phyloP scores from a whole-genome alignment of 177 flowering plant species.

The Vitis hybrid region DNA sequence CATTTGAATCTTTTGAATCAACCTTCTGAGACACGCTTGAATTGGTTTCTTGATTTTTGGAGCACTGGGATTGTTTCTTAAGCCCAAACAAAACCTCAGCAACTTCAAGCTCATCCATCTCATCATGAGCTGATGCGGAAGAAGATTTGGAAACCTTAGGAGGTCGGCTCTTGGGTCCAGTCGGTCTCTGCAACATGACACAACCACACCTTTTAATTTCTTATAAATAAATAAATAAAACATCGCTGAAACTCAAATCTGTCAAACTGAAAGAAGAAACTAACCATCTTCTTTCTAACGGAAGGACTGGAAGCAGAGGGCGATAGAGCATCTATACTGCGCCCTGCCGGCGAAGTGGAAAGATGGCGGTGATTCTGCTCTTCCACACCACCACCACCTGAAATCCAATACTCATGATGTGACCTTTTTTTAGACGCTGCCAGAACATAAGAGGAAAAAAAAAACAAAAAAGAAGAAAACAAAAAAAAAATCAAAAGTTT shows the following conservation, averaged over 20 bases:
- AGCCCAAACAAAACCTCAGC: constrained; percentile 41
- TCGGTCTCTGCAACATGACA: constrained; percentile 19
- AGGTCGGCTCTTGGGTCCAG: constrained; percentile 11
- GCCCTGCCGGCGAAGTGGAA: constrained; percentile 19
- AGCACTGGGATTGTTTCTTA: constrained; percentile 32
- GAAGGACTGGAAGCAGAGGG: constrained; percentile 20
- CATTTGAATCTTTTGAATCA: constrained; percentile 10
- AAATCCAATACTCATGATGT: constrained; percentile 19
- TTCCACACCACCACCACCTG: constrained; percentile 18
- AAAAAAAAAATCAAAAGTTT: neutral
- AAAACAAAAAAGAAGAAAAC: neutral
- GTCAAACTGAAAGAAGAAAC: neutral
- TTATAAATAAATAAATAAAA: neutral
- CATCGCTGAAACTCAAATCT: neutral
- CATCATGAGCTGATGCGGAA: constrained; percentile 18
- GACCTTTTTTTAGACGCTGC: constrained; percentile 36
- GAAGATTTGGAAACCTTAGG: constrained; percentile 9
- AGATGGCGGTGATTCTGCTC: constrained; percentile 13
- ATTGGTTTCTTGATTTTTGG: constrained; percentile 14
- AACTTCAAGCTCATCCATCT: constrained; percentile 41
- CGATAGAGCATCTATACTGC: constrained; percentile 13
- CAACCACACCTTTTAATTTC: neutral
- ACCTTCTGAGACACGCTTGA: neutral
- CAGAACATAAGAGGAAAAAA: neutral
- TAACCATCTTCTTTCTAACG: constrained; percentile 27